Percentiles rank a stretch among this genome's conserved stretches.
These are phyloP conservation scores for Magnolia officinalis DNA, from an alignment of 164 flowering plant species.

Conservation along the genomic window DNA sequence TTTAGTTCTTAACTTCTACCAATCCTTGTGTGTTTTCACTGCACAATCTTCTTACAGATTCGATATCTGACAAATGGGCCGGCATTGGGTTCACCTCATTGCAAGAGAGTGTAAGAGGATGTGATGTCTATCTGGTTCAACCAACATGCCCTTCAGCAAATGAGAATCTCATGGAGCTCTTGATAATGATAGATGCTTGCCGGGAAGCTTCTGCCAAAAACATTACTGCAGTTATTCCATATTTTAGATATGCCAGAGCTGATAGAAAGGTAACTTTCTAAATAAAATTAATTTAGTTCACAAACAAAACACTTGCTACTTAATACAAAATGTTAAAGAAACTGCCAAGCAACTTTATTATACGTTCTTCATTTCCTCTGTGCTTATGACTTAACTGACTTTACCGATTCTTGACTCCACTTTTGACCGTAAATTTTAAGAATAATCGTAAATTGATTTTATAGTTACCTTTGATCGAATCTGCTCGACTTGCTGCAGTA, in stretches of 20 bases:
- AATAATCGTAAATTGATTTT: neutral
- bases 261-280: slow-evolving; percentile 74
- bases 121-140: slow-evolving; percentile 93
- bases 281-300: neutral
- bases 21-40: too few relatives aligned
- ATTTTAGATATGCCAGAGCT: slow-evolving; percentile 99
- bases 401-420: neutral
- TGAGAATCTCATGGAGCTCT: slow-evolving; percentile 96
- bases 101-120: slow-evolving; percentile 95
- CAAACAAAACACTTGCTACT: neutral
- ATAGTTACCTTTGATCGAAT: neutral
- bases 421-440: neutral
- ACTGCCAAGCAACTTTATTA: neutral
- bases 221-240: slow-evolving; percentile 98
- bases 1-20: too few relatives aligned
- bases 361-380: neutral
- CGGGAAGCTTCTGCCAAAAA: slow-evolving; percentile 94
- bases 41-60: too few relatives aligned
- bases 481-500: neutral
- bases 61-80: too few relatives aligned
- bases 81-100: slow-evolving; percentile 13
- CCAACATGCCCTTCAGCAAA: slow-evolving; percentile 97
- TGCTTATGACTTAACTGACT: neutral
- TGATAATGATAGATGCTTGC: slow-evolving; percentile 94
- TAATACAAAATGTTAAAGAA: neutral